Base-by-base conservation (phyloP, 768 basidiomycete genomes). In the Mycena capillaripes region DNA sequence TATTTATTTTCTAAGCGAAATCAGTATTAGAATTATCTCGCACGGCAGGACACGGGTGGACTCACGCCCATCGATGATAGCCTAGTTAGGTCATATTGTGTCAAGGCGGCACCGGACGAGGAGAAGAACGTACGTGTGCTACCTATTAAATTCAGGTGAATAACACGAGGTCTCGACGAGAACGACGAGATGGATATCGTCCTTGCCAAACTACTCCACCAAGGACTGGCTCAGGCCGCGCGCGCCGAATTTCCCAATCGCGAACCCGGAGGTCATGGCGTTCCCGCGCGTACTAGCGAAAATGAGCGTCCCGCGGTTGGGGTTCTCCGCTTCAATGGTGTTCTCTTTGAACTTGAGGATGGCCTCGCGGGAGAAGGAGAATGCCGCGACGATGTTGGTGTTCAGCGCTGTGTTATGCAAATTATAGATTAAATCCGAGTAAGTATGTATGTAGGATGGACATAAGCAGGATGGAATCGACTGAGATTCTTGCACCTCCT, bases 171-270 rank as follows among this genome's bases (percentile, higher is more conserved):
- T n/a, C n/a, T n/a, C n/a, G n/a, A n/a, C n/a, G n/a, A n/a, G n/a
- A n/a, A n/a, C n/a, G n/a, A n/a, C n/a, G 36, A 3, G n/a, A n/a
- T n/a, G n/a, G 27, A 57, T 23, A 14, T n/a, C 86, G 57, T 25
- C 93, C 79, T 94, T 93, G 25, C 89, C 89, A 76, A 93, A 94
- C 77, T 94, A 93, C 79, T 93, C 93, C 11, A 89, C 88, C 74
- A 94, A 79, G 71, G 92, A 92, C 82, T 94, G 93, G 2, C 89
- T 88, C 48, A 94, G 82, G 0, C 89, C 90, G 48, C 93, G 83
- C 25, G 89, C 58, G 2, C 87, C 93, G 59, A 87, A 88, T 78
- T 93, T 94, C 0, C 88, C 88, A 3, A 90, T 89, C 8, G 92
- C 83, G 74, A 93, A 90, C 3, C 86, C 87, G 55, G 90, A 90